phyloP scores from a whole-genome alignment of 1,139 yeast species.

The Kodamaea plutei region DNA sequence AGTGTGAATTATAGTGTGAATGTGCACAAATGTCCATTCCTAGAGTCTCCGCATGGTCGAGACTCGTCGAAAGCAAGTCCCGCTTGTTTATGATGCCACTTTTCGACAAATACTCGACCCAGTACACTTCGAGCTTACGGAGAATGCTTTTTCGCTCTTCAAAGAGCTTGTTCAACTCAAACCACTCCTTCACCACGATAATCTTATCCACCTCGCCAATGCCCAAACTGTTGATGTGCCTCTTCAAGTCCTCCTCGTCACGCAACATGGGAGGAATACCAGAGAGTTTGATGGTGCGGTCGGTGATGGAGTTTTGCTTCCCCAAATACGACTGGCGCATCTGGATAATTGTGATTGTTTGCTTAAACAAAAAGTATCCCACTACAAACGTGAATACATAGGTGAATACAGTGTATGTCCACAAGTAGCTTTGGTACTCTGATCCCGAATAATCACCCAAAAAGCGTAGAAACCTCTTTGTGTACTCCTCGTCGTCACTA shows the following conservation, averaged over 20 bases:
- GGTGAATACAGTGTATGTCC: slow-evolving; percentile 77
- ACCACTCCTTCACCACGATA: slow-evolving; percentile 85
- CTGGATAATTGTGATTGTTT: slow-evolving; percentile 66
- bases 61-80: slow-evolving; percentile 26
- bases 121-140: slow-evolving; percentile 59
- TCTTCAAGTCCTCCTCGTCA: slow-evolving; percentile 60
- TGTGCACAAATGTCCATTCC: too few relatives aligned
- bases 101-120: slow-evolving; percentile 67
- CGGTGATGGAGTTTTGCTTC: slow-evolving; percentile 84
- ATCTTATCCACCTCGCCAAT: slow-evolving; percentile 78
- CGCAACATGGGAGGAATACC: slow-evolving; percentile 88
- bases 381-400: slow-evolving; percentile 76
- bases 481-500: slow-evolving; percentile 4
- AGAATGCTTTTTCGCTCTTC: slow-evolving; percentile 53
- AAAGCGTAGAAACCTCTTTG: slow-evolving; percentile 1
- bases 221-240: slow-evolving; percentile 71
- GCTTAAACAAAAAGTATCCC: slow-evolving; percentile 56
- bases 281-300: slow-evolving; percentile 81
- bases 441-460: slow-evolving; percentile 7
- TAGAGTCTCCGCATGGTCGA: slow-evolving; percentile 30
- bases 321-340: slow-evolving; percentile 84
- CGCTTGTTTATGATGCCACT: slow-evolving; percentile 28
- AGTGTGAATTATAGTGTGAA: too few relatives aligned
- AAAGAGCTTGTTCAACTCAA: slow-evolving; percentile 60
- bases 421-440: slow-evolving; percentile 17